Evolutionary conservation across 805 yeast genomes (phyloP).

Genomic region (Yamadazyma paraphyllophila): DNA sequence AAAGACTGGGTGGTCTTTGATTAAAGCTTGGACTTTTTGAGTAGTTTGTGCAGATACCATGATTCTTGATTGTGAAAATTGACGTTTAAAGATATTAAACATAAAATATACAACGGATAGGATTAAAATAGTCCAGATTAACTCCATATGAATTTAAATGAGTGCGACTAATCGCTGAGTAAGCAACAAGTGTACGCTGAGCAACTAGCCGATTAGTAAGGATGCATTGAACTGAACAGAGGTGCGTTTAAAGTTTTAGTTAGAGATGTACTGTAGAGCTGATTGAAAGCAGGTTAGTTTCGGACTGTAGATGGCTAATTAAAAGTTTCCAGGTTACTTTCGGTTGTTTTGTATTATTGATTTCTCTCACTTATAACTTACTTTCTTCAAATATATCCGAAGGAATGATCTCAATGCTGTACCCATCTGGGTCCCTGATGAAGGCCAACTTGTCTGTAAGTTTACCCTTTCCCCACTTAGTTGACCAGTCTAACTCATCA

Average conservation of each 20-base stretch:
- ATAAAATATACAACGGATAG: slow-evolving; percentile 6
- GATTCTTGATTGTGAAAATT: slow-evolving; percentile 18
- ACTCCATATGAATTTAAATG: slow-evolving; percentile 3
- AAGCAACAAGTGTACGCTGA: neutral
- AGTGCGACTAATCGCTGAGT: neutral
- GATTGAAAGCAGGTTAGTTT: too few species aligned
- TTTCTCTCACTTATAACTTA: slow-evolving; percentile 4
- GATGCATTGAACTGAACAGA: too few species aligned
- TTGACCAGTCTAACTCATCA: slow-evolving; percentile 50
- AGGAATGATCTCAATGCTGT: slow-evolving; percentile 63
- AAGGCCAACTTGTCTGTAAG: slow-evolving; percentile 61
- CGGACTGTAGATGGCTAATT: too few species aligned
- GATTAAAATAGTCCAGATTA: neutral
- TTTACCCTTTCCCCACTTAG: slow-evolving; percentile 54
- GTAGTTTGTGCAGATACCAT: slow-evolving; percentile 61
- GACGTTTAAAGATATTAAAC: slow-evolving; percentile 9
- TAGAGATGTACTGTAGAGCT: too few species aligned
- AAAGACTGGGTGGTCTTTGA: slow-evolving; percentile 64
- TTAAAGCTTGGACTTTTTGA: slow-evolving; percentile 59
- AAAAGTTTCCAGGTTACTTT: too few species aligned
- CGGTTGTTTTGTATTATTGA: too few species aligned
- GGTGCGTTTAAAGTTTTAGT: too few species aligned
- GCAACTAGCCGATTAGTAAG: too few species aligned
- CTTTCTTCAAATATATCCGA: slow-evolving; percentile 3
- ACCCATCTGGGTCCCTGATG: slow-evolving; percentile 87